Evolutionary conservation across 202 grass and related monocot genomes (phyloP).

Genomic region (Brachypodium distachyon): DNA sequence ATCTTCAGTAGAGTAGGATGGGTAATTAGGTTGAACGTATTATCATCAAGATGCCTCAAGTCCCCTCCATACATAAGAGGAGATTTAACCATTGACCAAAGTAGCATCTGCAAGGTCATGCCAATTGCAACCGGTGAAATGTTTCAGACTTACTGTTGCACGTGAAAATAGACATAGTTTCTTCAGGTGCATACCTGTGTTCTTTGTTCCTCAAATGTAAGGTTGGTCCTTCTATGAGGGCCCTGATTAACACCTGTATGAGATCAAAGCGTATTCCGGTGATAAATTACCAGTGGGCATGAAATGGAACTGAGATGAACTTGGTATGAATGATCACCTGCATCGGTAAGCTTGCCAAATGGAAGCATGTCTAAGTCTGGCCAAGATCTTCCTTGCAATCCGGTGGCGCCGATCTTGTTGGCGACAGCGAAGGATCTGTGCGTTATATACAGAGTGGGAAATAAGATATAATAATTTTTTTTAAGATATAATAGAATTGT

Average conservation of each 20-base stretch:
- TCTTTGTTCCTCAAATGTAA: slow-evolving; percentile 78
- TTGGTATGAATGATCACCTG: slow-evolving; percentile 37
- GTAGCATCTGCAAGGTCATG: slow-evolving; percentile 49
- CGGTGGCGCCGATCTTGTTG: slow-evolving; percentile 59
- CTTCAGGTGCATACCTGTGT: slow-evolving; percentile 43
- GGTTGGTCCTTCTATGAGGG: slow-evolving; percentile 58
- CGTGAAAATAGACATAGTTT: neutral
- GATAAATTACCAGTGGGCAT: neutral
- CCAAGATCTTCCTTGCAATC: slow-evolving; percentile 74
- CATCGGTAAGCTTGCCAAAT: slow-evolving; percentile 79
- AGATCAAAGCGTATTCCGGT: neutral
- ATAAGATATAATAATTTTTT: neutral
- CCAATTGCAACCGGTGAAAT: neutral
- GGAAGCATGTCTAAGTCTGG: slow-evolving; percentile 94
- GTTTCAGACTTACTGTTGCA: neutral
- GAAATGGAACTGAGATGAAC: neutral
- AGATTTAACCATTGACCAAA: slow-evolving; percentile 90
- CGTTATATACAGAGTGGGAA: neutral
- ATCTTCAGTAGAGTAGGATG: slow-evolving; percentile 77
- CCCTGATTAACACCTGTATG: slow-evolving; percentile 53
- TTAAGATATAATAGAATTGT: too few relatives aligned
- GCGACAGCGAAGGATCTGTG: slow-evolving; percentile 58
- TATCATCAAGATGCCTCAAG: slow-evolving; percentile 54
- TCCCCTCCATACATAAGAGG: slow-evolving; percentile 93
- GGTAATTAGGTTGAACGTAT: slow-evolving; percentile 60